These are phyloP conservation scores for Yamadazyma sp. DNA, from an alignment of 1,139 yeast genomes.

Conservation along the genomic window DNA sequence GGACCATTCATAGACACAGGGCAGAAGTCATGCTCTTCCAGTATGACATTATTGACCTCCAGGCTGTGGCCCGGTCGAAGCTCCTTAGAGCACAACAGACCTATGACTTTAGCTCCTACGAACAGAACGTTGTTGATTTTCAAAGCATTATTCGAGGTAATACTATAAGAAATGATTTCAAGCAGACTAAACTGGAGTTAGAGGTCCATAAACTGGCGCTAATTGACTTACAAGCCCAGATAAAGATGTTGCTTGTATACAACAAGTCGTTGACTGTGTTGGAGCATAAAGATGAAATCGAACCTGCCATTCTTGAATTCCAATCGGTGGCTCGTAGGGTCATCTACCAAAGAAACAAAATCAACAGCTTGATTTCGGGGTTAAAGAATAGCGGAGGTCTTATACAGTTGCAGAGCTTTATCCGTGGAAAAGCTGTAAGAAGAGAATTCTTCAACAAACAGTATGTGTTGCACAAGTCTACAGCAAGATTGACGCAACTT, in stretches of 20 bases:
- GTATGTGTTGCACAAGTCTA: conserved; percentile 16
- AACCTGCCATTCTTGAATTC: conserved; percentile 25
- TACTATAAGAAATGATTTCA: conserved; percentile 16
- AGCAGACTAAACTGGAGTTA: conserved; percentile 12
- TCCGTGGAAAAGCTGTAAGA: conserved; percentile 32
- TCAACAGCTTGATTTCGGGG: conserved; percentile 13
- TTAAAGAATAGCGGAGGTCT: conserved; percentile 19
- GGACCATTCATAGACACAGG: conserved; percentile 41
- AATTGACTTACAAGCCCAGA: conserved; percentile 27
- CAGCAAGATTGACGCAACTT: conserved; percentile 28
- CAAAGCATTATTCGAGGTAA: conserved; percentile 33
- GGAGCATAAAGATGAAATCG: conserved; percentile 23
- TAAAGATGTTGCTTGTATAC: conserved; percentile 27
- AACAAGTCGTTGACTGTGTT: conserved; percentile 23
- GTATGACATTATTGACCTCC: conserved; percentile 33
- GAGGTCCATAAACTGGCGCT: conserved; percentile 11
- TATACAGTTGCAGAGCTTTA: conserved; percentile 31
- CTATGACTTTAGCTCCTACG: conserved; percentile 15
- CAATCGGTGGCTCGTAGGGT: conserved; percentile 37
- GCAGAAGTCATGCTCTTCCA: conserved; percentile 30
- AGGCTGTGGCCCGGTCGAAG: conserved; percentile 34
- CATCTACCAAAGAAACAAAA: conserved; percentile 23
- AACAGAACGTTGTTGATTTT: conserved; percentile 14
- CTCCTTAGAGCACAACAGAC: conserved; percentile 16
- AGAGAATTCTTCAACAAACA: conserved; percentile 20